Conservation (phyloP, 2,329 filamentous ascomycete species). For the Allantophomopsis cytisporea region DNA sequence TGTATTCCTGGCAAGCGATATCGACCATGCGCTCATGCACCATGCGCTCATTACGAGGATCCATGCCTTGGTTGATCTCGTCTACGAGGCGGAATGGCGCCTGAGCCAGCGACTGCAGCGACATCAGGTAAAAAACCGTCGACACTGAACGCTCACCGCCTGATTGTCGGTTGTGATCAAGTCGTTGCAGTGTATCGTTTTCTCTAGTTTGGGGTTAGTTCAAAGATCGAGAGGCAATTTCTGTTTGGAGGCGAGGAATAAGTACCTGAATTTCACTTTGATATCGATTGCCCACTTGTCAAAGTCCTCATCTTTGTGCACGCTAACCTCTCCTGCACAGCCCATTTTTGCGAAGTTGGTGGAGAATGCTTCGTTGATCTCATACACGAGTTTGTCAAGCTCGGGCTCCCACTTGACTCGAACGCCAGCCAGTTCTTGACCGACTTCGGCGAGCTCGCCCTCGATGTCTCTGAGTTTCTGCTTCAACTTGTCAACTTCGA, state of each 20-base stretch:
- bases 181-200: constrained; percentile 68
- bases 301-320: constrained; percentile 89
- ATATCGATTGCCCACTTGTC: constrained; percentile 90
- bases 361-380: constrained; percentile 82
- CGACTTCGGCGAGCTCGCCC: constrained; percentile 38
- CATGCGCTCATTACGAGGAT: constrained; percentile 94
- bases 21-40: constrained; percentile 97
- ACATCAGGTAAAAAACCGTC: constrained; percentile 98
- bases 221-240: constrained; percentile 6
- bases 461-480: constrained; percentile 41
- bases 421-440: constrained; percentile 47
- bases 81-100: constrained; percentile 97
- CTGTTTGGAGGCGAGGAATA: constrained; percentile 3
- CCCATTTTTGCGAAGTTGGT: constrained; percentile 91
- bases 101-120: constrained; percentile 82
- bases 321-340: constrained; percentile 78
- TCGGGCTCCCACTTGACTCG: constrained; percentile 69
- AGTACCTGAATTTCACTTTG: constrained; percentile 81
- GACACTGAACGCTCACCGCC: constrained; percentile 93
- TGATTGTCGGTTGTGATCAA: constrained; percentile 88
- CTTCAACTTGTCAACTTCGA: constrained; percentile 54
- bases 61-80: constrained; percentile 99
- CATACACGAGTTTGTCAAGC: constrained; percentile 62
- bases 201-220: constrained; percentile 34
- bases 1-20: constrained; percentile 77